Evolutionary conservation across 129 eudicot species (phyloP).

Genomic region (Deinandra increscens): DNA sequence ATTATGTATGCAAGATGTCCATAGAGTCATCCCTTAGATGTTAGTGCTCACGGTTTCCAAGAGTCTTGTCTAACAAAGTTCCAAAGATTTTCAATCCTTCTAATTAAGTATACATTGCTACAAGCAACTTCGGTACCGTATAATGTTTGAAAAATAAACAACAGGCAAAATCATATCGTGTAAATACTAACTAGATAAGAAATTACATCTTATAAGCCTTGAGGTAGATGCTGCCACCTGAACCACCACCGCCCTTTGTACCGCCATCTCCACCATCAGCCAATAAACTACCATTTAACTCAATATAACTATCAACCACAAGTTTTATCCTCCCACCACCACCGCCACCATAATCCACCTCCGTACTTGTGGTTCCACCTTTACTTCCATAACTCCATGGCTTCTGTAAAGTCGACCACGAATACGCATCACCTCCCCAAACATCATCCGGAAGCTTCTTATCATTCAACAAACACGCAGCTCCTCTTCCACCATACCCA

Average conservation of each 20-base stretch:
- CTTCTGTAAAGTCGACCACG: slow-evolving; percentile 59
- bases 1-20: background rate
- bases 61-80: slow-evolving; percentile 8
- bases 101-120: slow-evolving; percentile 18
- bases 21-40: background rate
- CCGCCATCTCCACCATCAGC: slow-evolving; percentile 96
- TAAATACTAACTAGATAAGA: slow-evolving; percentile 15
- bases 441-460: slow-evolving; percentile 79
- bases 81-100: slow-evolving; percentile 7
- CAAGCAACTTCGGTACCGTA: background rate
- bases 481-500: slow-evolving; percentile 95
- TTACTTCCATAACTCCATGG: slow-evolving; percentile 94
- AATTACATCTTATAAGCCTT: slow-evolving; percentile 75
- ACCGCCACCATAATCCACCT: slow-evolving; percentile 86
- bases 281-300: slow-evolving; percentile 70
- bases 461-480: slow-evolving; percentile 66
- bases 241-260: slow-evolving; percentile 87
- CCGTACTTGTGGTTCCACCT: slow-evolving; percentile 87
- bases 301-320: slow-evolving; percentile 32
- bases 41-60: background rate
- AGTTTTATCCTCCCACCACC: slow-evolving; percentile 86
- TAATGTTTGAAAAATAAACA: background rate
- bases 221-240: slow-evolving; percentile 94
- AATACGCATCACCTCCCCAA: slow-evolving; percentile 97
- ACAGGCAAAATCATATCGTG: background rate